Base-by-base conservation (phyloP, 2,329 filamentous ascomycete species). In the Camptophora hylomeconis region DNA sequence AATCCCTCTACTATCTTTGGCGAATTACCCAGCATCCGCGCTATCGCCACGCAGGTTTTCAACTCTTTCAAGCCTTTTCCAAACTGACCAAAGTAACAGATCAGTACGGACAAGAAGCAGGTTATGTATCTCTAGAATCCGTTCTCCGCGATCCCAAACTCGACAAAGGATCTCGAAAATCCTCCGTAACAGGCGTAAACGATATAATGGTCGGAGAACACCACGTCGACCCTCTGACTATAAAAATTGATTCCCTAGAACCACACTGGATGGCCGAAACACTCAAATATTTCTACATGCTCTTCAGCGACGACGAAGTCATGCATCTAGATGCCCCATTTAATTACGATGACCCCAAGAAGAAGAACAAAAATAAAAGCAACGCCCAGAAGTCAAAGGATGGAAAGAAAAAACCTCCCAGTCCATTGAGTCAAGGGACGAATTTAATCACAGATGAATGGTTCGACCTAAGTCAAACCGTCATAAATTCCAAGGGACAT, bases 251-350 rank as follows among this genome's bases (percentile, higher is more conserved):
- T 55, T 95, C 95, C 45, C 94, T 98, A 87, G 89, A 98, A 60
- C 92, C 83, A 51, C 95, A 95, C 59, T 98, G 89, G 89, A 70
- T 98, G 63, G 86, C 89, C 25, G 89, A 98, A 60, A 98, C 89
- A 13, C 64, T 98, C 24, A 98, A 98, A 58, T 98, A 98, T 53
- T 80, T 98, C 52, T 98, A 93, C 54, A 71, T 98, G 21, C 66
- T 98, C 18, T 98, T 98, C 58, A 86, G 82, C 2, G 75, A 80
- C 3, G 65, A 40, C 2, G 24, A 20, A 6, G 17, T 11, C 18
- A n/a, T n/a, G n/a, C n/a, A n/a, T n/a, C n/a, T n/a, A n/a, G n/a
- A n/a, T n/a, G n/a, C n/a, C n/a, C n/a, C n/a, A n/a, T n/a, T n/a
- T n/a, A n/a, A n/a, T n/a, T n/a, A n/a, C n/a, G n/a, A n/a, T n/a